Evolutionary conservation across 345 rosid species (phyloP).

Genomic region (Zanthoxylum bungeanum): DNA sequence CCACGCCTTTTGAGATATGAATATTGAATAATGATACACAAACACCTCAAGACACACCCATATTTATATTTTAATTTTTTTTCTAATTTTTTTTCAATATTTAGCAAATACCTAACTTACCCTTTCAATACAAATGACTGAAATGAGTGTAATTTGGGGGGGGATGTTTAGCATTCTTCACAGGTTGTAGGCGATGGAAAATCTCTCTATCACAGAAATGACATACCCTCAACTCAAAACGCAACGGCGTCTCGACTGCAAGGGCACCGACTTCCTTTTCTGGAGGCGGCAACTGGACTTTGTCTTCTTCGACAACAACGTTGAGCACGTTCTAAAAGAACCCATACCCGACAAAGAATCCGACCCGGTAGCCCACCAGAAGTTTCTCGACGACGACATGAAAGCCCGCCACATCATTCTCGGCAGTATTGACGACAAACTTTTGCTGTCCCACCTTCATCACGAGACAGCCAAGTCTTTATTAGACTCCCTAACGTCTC

Average conservation of each 20-base stretch:
- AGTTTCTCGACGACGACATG: background rate
- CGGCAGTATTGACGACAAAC: background rate
- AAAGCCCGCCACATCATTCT: slow-evolving; percentile 8
- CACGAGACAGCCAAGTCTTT: slow-evolving; percentile 1
- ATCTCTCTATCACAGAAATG: background rate
- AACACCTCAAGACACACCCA: too few species aligned
- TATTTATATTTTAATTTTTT: too few species aligned
- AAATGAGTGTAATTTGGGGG: too few species aligned
- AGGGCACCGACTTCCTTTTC: background rate
- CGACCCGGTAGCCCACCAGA: background rate
- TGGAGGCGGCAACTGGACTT: background rate
- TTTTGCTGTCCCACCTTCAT: background rate
- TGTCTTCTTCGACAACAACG: background rate
- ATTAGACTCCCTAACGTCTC: background rate
- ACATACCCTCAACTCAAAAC: background rate
- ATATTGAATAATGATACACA: too few species aligned
- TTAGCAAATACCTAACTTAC: too few species aligned
- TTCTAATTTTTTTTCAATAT: too few species aligned
- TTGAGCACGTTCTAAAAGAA: background rate
- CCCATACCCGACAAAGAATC: background rate
- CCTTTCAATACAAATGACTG: too few species aligned
- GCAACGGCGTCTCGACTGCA: background rate
- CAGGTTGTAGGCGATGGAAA: background rate
- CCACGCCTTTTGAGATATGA: too few species aligned
- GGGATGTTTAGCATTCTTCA: too few species aligned